Evolutionary conservation across 441 rosid genomes (phyloP), one percentile per base, ranked within the genome.

Genomic region (Pelargonium australe): DNA sequence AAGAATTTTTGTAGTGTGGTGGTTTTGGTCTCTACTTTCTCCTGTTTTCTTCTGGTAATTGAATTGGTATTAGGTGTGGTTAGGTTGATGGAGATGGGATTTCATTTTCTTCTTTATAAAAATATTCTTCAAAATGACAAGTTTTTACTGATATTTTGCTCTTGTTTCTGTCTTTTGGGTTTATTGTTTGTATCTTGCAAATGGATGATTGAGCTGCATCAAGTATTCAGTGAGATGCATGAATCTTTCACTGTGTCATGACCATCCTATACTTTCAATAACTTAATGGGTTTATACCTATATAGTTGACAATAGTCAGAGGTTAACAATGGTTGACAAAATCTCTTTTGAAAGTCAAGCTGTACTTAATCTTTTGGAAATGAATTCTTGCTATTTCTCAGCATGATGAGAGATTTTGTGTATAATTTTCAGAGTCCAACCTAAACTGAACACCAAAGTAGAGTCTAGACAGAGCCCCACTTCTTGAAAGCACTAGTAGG

Each of bases 31-130:
- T 45, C 51, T 45, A 11, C 51, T 45, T 65, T 44, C 68, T 44
- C 66, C 66, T 86, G 85, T 84, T 84, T 69, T 83, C 73, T 80
- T 81, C 73, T 63, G 68, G 61, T 84, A 69, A 77, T 83, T 67
- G 75, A 80, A 68, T 45, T 64, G 75, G 79, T 66, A 70, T 84
- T 84, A 75, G 84, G 51, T 45, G 81, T 85, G 69, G 81, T 74
- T 81, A 66, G 77, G 84, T 80, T 77, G 69, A 14, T 17, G 43
- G 44, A 44, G 37, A 16, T 23, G 31, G 63, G 67, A 34, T 10
- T 31, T 16, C 49, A 44, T 44, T 40, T 6, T 40, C 10, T 40
- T 40, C 43, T 40, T 40, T 40, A 11, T 45, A 45, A 45, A 12
- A 45, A 40, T 45, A 12, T n/a, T 45, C 11, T 45, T 45, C 14